Conservation (phyloP, 768 basidiomycete species). For the Crassisporium funariophilum region DNA sequence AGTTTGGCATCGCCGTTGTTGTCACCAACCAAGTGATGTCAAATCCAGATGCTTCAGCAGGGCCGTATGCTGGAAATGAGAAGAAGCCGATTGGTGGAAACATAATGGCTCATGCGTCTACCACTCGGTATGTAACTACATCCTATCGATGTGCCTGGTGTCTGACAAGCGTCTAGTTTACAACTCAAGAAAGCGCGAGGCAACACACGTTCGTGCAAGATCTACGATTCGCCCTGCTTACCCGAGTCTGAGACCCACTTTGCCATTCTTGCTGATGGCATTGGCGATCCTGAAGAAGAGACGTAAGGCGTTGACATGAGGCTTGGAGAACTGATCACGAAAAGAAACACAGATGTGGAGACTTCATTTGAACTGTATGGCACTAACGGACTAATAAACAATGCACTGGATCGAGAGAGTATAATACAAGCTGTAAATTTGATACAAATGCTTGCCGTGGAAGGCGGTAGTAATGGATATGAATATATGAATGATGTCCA, state of each 20-base stretch:
- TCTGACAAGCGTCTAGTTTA: slow-evolving; percentile 47
- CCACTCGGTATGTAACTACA: slow-evolving; percentile 69
- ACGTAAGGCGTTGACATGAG: slow-evolving; percentile 34
- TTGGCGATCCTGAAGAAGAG: slow-evolving; percentile 94
- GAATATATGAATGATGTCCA: slow-evolving; percentile 33
- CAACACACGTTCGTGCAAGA: slow-evolving; percentile 91
- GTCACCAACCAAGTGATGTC: slow-evolving; percentile 99
- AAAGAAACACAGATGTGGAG: no score
- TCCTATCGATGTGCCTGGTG: slow-evolving; percentile 5
- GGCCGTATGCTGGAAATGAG: slow-evolving; percentile 85
- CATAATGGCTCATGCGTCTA: slow-evolving; percentile 98
- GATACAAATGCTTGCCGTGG: slow-evolving; percentile 24
- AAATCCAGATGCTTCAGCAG: slow-evolving; percentile 92
- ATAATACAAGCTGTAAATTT: slow-evolving; percentile 23
- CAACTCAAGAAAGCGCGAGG: slow-evolving; percentile 93
- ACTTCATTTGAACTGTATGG: background rate
- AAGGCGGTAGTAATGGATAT: slow-evolving; percentile 15
- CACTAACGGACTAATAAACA: slow-evolving; percentile 6
- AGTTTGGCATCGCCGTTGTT: slow-evolving; percentile 98
- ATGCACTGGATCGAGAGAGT: slow-evolving; percentile 17
- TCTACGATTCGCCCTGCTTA: slow-evolving; percentile 96
- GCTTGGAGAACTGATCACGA: no score
- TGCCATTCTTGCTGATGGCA: slow-evolving; percentile 88
- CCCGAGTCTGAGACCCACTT: slow-evolving; percentile 97
- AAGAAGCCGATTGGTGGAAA: slow-evolving; percentile 99